Base-by-base conservation (phyloP, 2,329 filamentous ascomycete genomes). In the Fusarium annulatum region DNA sequence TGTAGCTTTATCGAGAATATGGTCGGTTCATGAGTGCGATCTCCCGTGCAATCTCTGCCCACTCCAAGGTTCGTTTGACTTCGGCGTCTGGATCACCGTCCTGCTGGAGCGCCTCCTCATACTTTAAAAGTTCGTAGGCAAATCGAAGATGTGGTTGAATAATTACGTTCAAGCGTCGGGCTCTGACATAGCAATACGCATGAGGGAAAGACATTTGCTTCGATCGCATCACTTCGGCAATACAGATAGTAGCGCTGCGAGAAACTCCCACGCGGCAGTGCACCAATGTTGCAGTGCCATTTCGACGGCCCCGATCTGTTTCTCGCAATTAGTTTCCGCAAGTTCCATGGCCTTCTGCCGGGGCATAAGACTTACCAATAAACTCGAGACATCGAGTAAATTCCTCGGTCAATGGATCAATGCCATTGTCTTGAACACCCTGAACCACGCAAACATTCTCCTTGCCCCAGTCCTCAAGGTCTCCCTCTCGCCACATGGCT, bases 211-310 rank as follows among this genome's bases (percentile, higher is more conserved):
- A 96, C 73, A 98, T 84, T 28, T 90, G 87, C 76, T 94, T 83
- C 33, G 92, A 87, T 41, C 92, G 91, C 96, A 99, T 99, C 41
- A 98, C 94, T 82, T 98, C 95, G n/a, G 96, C 96, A 78, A 99
- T 99, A 81, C 96, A 98, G 70, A 99, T 98, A 4, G 96, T 99
- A 18, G 96, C 96, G 71, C 94, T 97, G 58, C 96, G 90, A 57
- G 95, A 98, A 61, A 99, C 96, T 53, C 96, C 96, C 12, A 99
- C 96, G 23, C 96, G 92, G 81, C 96, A 99, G 81, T 99, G 96
- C 21, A 99, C 96, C 64, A 99, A 87, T 0, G 96, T 98, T 30
- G 96, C 94, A 9, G 90, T 94, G 36, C 93, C 92, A 48, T 93
- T 92, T 42, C 84, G 84, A 79, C 92, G 93, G 41, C 96, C 95